These are phyloP conservation scores for Phytophthora cactorum DNA, from an alignment of 352 stramenopile species.

Conservation along the genomic window DNA sequence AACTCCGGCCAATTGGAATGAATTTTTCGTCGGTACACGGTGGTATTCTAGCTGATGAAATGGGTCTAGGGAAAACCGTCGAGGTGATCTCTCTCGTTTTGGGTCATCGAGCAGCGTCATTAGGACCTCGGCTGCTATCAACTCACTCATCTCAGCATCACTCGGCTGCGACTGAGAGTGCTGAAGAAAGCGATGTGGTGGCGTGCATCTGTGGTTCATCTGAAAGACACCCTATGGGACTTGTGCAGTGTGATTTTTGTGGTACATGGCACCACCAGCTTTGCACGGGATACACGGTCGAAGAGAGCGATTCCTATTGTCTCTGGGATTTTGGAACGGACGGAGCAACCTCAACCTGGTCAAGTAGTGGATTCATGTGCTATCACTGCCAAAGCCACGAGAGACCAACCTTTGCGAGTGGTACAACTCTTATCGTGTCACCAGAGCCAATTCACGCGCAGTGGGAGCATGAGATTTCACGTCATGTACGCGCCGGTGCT, in stretches of 20 bases:
- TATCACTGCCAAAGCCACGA: conserved; percentile 65
- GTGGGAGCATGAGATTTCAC: conserved; percentile 89
- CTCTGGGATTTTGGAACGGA: conserved; percentile 34
- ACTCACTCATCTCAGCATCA: neutral
- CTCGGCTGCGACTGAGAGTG: neutral
- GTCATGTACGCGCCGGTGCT: conserved; percentile 66
- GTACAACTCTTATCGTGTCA: conserved; percentile 94
- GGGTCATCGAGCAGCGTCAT: conserved; percentile 49
- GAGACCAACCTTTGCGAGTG: conserved; percentile 45
- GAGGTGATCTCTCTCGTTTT: conserved; percentile 74
- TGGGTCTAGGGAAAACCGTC: conserved; percentile 92
- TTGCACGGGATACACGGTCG: conserved; percentile 50
- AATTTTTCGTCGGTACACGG: conserved; percentile 48
- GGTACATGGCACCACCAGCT: conserved; percentile 67
- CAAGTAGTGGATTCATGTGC: conserved; percentile 53
- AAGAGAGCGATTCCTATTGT: neutral
- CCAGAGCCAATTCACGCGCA: conserved; percentile 91
- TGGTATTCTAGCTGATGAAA: conserved; percentile 93
- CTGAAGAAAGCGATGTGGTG: conserved; percentile 8
- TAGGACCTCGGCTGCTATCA: conserved; percentile 26
- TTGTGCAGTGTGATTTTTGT: conserved; percentile 62
- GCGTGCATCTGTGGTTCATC: conserved; percentile 66
- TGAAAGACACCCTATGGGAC: conserved; percentile 44
- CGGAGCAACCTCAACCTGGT: conserved; percentile 3
- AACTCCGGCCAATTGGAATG: conserved; percentile 17